A percentile compares a stretch with the other conserved stretches of the same genome.
These are phyloP conservation scores for Lasiosphaeria hispida DNA, from an alignment of 495 filamentous ascomycete species.

Conservation along the genomic window DNA sequence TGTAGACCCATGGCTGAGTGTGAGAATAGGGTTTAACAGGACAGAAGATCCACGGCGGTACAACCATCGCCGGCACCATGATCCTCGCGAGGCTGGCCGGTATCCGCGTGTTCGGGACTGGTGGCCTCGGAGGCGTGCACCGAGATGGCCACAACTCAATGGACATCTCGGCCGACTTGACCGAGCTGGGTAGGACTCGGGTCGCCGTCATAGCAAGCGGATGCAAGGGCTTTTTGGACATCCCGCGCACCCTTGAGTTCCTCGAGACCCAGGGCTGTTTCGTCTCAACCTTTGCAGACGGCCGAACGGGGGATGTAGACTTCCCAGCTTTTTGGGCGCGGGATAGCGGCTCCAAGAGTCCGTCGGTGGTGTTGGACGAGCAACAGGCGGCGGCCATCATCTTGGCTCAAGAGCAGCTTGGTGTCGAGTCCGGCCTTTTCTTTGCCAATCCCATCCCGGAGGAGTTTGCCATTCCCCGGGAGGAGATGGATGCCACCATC, in stretches of 20 bases:
- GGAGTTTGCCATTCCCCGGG: conserved; percentile 64
- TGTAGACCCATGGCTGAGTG: background rate
- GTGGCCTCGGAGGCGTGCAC: conserved; percentile 85
- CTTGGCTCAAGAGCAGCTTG: conserved; percentile 54
- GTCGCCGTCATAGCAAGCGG: conserved; percentile 87
- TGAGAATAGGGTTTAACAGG: conserved; percentile 56
- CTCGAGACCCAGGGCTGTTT: conserved; percentile 89
- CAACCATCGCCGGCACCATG: conserved; percentile 92
- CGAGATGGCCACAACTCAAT: conserved; percentile 79
- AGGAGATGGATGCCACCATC: conserved; percentile 72
- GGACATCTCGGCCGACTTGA: conserved; percentile 94
- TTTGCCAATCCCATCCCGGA: conserved; percentile 87
- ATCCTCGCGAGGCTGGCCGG: conserved; percentile 81
- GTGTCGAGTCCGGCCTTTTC: conserved; percentile 68
- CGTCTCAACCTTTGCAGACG: conserved; percentile 84
- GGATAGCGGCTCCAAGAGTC: conserved; percentile 79
- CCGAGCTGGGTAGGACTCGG: conserved; percentile 87
- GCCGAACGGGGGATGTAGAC: conserved; percentile 58
- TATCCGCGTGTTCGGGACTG: conserved; percentile 91
- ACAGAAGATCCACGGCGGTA: conserved; percentile 75
- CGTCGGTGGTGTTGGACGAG: conserved; percentile 68
- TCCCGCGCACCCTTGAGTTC: conserved; percentile 86
- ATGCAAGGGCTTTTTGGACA: conserved; percentile 93
- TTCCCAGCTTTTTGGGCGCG: conserved; percentile 89
- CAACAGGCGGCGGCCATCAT: conserved; percentile 83